phyloP scores from a whole-genome alignment of 306 rosid species.

The Corylus avellana region DNA sequence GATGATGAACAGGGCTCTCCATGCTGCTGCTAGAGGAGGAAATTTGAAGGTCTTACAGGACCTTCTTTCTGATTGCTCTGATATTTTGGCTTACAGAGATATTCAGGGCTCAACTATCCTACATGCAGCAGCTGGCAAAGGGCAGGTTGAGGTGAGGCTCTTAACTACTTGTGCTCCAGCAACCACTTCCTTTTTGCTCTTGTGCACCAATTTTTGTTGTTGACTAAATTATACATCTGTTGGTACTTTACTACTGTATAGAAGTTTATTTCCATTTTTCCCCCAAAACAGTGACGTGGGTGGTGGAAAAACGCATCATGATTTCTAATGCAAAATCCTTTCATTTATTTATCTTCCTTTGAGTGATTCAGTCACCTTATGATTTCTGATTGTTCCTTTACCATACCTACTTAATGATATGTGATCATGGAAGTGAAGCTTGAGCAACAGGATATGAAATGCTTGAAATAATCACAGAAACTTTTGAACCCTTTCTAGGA shows the following conservation, averaged over 20 bases:
- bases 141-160: slow-evolving; percentile 76
- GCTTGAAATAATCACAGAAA: not conserved
- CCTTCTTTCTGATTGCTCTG: slow-evolving; percentile 64
- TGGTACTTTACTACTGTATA: not conserved
- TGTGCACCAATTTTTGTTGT: not conserved
- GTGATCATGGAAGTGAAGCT: not conserved
- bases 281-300: no score
- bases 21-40: slow-evolving; percentile 97
- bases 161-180: slow-evolving; percentile 10
- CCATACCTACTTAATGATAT: not conserved
- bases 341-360: not conserved
- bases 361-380: not conserved
- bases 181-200: slow-evolving; percentile 4
- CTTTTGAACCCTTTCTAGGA: not conserved
- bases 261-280: not conserved
- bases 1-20: slow-evolving; percentile 83
- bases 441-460: not conserved
- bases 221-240: not conserved
- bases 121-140: slow-evolving; percentile 96
- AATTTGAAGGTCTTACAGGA: slow-evolving; percentile 68
- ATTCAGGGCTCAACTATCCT: slow-evolving; percentile 74
- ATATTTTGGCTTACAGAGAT: slow-evolving; percentile 83
- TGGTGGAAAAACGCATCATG: not conserved
- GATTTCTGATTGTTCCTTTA: not conserved
- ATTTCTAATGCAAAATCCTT: not conserved